Base-by-base conservation (phyloP, 2,329 filamentous ascomycete genomes). In the Penicillium crustosum region DNA sequence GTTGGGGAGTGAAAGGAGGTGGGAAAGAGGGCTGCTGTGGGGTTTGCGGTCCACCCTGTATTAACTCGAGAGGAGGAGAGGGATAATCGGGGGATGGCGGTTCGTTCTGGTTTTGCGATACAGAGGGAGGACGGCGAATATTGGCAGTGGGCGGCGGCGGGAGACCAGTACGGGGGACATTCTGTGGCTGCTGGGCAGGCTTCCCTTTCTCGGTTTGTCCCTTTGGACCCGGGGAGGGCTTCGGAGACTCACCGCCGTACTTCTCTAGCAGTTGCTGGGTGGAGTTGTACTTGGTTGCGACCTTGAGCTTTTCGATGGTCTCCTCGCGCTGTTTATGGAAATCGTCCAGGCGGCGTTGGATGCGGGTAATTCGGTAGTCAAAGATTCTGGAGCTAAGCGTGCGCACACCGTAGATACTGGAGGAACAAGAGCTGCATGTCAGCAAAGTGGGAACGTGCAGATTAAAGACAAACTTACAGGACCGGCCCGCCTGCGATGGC, bases 281-380 rank as follows among this genome's bases (percentile, higher is more conserved):
- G 33, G 93, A 94, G 75, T 97, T 91, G 78, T 97, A 99, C 74
- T 90, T 96, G 35, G 94, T 99, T 27, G 93, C 93, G 58, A 89
- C 87, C 77, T 99, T 99, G 62, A 99, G 85, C 76, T 93, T 93
- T 73, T 96, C 89, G 64, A 99, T 97, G 2, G 93, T 96, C 67
- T 86, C 86, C 58, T 90, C 86, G 53, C 93, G 87, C 74, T 97
- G 90, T 53, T 86, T 85, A 68, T 93, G 86, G 36, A 93, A 83
- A 21, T 84, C 84, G 66, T 93, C 89, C 31, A 97, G 82, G 41
- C 88, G 83, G 39, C 81, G 75, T 64, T 89, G 85, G 12, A 90
- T 82, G 17, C 81, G 85, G 23, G 88, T 84, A 67, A 94, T 88
- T 60, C 91, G 90, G 73, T 90, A 95, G 66, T 88, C 89, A 78